These are phyloP conservation scores for Candolleomyces eurysporus DNA, from an alignment of 768 basidiomycete genomes.

Conservation along the genomic window DNA sequence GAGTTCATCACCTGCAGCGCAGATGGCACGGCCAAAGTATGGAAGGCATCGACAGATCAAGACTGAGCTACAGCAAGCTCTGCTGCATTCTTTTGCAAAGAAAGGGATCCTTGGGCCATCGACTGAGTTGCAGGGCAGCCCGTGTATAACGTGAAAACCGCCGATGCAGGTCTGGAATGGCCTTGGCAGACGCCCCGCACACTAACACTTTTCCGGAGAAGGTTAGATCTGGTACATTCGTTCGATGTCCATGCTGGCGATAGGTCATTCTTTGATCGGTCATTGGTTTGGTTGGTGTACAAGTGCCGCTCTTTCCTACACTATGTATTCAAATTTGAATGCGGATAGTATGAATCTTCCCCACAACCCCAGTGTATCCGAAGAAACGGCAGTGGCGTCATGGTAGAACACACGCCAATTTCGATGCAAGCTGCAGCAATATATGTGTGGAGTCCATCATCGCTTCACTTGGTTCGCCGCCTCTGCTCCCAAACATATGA, in stretches of 20 bases:
- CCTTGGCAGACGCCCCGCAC: not conserved
- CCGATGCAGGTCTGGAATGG: not conserved
- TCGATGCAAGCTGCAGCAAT: not conserved
- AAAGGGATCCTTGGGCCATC: not conserved
- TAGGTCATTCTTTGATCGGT: not conserved
- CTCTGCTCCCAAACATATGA: conserved; percentile 32
- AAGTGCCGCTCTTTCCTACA: not conserved
- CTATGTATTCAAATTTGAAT: not conserved
- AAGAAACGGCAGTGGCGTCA: conserved; percentile 2
- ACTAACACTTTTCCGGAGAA: not conserved
- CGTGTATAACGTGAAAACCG: not conserved
- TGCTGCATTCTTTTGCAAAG: too few relatives aligned
- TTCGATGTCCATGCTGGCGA: not conserved
- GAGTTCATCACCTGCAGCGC: conserved; percentile 90
- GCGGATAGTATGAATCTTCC: not conserved
- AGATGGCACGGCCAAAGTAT: conserved; percentile 90
- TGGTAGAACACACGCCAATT: not conserved
- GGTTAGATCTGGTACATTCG: not conserved
- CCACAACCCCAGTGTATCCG: conserved; percentile 1
- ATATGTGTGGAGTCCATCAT: conserved; percentile 16
- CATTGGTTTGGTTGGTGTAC: not conserved
- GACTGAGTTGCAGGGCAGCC: not conserved
- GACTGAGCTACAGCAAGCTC: not conserved
- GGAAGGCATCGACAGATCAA: conserved; percentile 50
- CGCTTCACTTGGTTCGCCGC: conserved; percentile 45